Base-by-base conservation (phyloP, 495 filamentous ascomycete species). In the Lasiosphaeriaceae sp. region DNA sequence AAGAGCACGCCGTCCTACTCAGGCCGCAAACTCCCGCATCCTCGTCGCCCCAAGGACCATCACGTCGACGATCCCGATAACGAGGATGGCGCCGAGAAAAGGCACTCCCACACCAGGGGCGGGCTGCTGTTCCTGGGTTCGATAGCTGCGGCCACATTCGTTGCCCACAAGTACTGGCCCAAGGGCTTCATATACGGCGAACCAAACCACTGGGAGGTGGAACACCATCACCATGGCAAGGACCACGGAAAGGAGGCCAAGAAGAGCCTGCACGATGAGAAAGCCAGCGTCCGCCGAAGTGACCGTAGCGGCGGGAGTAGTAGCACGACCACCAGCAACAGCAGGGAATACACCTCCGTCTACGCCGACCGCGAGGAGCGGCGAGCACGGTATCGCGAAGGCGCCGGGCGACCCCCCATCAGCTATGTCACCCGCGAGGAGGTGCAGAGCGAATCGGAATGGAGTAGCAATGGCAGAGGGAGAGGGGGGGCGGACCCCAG, bases 141-240 rank as follows among this genome's bases (percentile, higher is more conserved):
- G 49, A 54, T 76, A 51, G 71, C 68, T 9, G 72, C 70, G 50
- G 70, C 71, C 16, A 64, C 69, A 6, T 49, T 71, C 53, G 56
- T 59, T 23, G 72, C 68, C 12, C 67, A 74, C 58, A 72, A 70
- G 56, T 70, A 60, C 57, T 75, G 74, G 74, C 74, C 74, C 22
- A 71, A 69, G 48, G 74, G 74, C 11, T 67, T 69, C 47, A 39
- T 64, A 19, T 69, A 74, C 52, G 71, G 74, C 44, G 69, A 71
- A 12, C 72, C 71, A 54, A 71, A 74, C 56, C 63, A 66, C 26
- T 72, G 69, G 69, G 67, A 72, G 60, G 26, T 62, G 12, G 59
- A 61, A 22, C 34, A 16, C 37, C 16, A 31, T 3, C 23, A 50
- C 9, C 22, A 52, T 11, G 19, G 24, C 23, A 17, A n/a, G 24